Evolutionary conservation across 2,329 filamentous ascomycete genomes (phyloP), one percentile per base, ranked within the genome.

Genomic region (Colletotrichum sublineola): DNA sequence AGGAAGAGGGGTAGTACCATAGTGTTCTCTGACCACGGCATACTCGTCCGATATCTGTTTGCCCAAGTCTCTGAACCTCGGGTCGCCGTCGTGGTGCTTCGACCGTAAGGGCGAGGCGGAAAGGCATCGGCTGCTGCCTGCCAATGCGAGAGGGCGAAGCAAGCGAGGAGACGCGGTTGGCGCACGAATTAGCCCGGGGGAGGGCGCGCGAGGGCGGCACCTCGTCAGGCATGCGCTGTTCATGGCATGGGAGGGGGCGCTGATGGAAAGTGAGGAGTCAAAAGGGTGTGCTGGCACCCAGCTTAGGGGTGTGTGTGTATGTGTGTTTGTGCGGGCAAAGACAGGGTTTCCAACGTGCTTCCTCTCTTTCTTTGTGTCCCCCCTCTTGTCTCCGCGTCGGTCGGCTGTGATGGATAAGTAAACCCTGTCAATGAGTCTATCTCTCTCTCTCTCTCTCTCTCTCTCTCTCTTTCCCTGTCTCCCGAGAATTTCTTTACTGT

Each of bases 1-100:
- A 40, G 36, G 69, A 42, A 38, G 48, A 48, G 63, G 33, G n/a
- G 20, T 64, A 76, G 46, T 78, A 86, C 85, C 82, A 74, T 87
- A 87, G 58, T 80, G 78, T 11, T 86, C 83, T 58, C 80, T 82
- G 48, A 87, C 79, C 15, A 76, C 73, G 29, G 86, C 85, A 76
- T 84, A 87, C 31, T 87, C 86, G 67, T 87, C 82, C 48, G 80
- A 79, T 62, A 87, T 86, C 71, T 82, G 75, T 61, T 79, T 81
- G 0, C 82, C 84, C 5, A 85, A 69, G n/a, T 82, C 80, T 12
- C 77, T 78, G 36, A 86, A 75, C 55, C 84, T 79, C 9, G 84
- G 82, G 73, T 86, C 84, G 20, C 29, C 56, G 33, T 63, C 55
- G 52, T 73, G 67, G 33, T 57, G 55, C 48, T 57, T 65, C 9